Evolutionary conservation across 495 filamentous ascomycete genomes (phyloP).

Genomic region (Trichodelitschia bisporula): DNA sequence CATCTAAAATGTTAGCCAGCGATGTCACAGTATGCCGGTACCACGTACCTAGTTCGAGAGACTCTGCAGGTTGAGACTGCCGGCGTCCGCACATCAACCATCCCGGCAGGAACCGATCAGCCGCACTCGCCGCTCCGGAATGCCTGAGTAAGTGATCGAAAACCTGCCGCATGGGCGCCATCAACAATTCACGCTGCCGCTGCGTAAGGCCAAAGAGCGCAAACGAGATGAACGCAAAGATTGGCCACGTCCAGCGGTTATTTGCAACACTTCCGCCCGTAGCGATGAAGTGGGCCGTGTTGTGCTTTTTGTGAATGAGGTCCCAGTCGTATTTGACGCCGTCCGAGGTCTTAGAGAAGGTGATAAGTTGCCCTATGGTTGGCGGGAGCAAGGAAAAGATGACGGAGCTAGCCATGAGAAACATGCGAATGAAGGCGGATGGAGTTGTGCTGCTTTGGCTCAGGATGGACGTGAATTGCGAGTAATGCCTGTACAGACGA

Average conservation of each 20-base stretch:
- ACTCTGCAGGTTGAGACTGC: too few relatives aligned
- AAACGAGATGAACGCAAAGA: conserved; percentile 35
- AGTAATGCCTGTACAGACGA: conserved; percentile 43
- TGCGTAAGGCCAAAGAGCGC: conserved; percentile 53
- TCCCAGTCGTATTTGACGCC: conserved; percentile 28
- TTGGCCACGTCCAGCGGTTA: conserved; percentile 44
- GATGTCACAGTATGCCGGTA: too few relatives aligned
- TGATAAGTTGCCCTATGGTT: conserved; percentile 32
- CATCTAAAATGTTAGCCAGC: too few relatives aligned
- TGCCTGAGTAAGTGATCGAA: background rate
- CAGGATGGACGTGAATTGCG: conserved; percentile 33
- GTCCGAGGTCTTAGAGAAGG: conserved; percentile 21
- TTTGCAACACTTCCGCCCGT: conserved; percentile 27
- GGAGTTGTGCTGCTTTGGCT: conserved; percentile 31
- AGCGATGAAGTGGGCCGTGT: conserved; percentile 36
- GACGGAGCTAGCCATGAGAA: conserved; percentile 43
- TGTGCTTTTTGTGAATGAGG: conserved; percentile 31
- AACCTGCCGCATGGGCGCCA: background rate
- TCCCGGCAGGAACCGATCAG: too few relatives aligned
- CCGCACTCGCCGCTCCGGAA: background rate
- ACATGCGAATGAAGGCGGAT: conserved; percentile 55
- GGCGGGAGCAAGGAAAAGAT: conserved; percentile 39
- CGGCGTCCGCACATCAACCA: too few relatives aligned
- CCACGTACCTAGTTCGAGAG: too few relatives aligned
- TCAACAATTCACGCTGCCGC: background rate